phyloP scores from a whole-genome alignment of 257 asterid genomes.

The Solanum sejunctum region DNA sequence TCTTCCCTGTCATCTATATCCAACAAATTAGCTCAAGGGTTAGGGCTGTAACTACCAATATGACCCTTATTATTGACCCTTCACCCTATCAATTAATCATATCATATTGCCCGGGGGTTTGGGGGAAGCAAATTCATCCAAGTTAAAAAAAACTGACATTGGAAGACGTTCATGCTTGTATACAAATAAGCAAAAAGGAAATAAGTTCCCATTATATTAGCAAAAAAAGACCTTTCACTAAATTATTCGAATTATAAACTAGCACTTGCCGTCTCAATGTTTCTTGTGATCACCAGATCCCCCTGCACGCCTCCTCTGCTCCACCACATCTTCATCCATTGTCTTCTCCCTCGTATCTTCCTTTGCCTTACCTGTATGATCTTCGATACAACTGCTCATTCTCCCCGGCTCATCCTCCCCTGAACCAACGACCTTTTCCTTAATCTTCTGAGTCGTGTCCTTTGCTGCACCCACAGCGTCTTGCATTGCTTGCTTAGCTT shows the following conservation, averaged over 20 bases:
- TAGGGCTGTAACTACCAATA: too few relatives aligned
- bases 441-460: conserved; percentile 35
- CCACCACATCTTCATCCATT: conserved; percentile 39
- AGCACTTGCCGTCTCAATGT: not conserved
- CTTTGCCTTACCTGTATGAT: conserved; percentile 28
- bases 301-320: conserved; percentile 12
- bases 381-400: conserved; percentile 23
- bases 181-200: not conserved
- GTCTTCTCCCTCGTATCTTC: conserved; percentile 10
- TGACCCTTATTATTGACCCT: too few relatives aligned
- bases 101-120: too few relatives aligned
- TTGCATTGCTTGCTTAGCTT: conserved; percentile 27
- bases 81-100: too few relatives aligned
- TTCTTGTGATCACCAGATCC: not conserved
- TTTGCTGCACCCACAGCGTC: conserved; percentile 16
- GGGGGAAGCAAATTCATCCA: not conserved
- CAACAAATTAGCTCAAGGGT: too few relatives aligned
- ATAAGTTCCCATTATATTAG: not conserved
- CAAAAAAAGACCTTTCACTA: not conserved
- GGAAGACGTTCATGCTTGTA: not conserved
- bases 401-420: conserved; percentile 13
- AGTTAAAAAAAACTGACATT: not conserved
- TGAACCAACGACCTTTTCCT: conserved; percentile 57
- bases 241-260: not conserved
- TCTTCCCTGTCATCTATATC: too few relatives aligned